Percentiles rank a stretch among this genome's conserved stretches.
phyloP scores from a whole-genome alignment of 768 basidiomycete species.

The Hericium coralloides region DNA sequence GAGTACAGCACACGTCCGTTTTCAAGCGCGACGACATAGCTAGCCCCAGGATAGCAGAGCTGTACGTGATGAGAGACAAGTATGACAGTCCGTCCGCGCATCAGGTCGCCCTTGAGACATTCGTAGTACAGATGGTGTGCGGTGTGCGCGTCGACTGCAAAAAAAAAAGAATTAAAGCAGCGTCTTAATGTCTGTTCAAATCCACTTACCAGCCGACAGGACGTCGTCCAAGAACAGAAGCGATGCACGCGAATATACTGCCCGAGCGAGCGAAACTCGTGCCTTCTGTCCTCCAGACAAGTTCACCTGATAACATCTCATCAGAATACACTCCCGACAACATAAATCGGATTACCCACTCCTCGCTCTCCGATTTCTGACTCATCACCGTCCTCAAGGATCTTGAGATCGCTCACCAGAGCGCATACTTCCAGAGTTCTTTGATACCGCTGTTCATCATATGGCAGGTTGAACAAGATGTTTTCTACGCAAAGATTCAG shows the following conservation, averaged over 20 bases:
- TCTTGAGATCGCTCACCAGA: constrained; percentile 64
- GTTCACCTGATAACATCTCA: constrained; percentile 25
- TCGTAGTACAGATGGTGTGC: constrained; percentile 75
- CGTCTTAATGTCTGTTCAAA: not conserved
- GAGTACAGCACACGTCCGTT: constrained; percentile 72
- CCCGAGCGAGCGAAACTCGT: constrained; percentile 70
- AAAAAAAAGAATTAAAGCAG: not conserved
- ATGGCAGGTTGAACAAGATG: constrained; percentile 76
- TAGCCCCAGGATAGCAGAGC: constrained; percentile 71
- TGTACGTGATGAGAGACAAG: constrained; percentile 94
- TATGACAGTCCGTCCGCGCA: constrained; percentile 73
- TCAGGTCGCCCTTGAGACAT: constrained; percentile 72
- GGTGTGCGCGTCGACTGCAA: constrained; percentile 73
- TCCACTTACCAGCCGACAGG: constrained; percentile 32
- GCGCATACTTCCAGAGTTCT: constrained; percentile 74
- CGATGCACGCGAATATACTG: constrained; percentile 84
- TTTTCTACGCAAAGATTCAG: constrained; percentile 35
- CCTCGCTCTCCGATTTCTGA: constrained; percentile 86
- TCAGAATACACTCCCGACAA: not conserved
- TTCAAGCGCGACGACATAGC: constrained; percentile 77
- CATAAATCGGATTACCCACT: constrained; percentile 27
- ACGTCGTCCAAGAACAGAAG: constrained; percentile 83
- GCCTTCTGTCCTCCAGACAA: constrained; percentile 48
- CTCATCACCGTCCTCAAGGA: constrained; percentile 82
- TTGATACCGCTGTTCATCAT: constrained; percentile 62